These are phyloP conservation scores for Trametes elegans DNA, from an alignment of 768 basidiomycete genomes.

Conservation along the genomic window DNA sequence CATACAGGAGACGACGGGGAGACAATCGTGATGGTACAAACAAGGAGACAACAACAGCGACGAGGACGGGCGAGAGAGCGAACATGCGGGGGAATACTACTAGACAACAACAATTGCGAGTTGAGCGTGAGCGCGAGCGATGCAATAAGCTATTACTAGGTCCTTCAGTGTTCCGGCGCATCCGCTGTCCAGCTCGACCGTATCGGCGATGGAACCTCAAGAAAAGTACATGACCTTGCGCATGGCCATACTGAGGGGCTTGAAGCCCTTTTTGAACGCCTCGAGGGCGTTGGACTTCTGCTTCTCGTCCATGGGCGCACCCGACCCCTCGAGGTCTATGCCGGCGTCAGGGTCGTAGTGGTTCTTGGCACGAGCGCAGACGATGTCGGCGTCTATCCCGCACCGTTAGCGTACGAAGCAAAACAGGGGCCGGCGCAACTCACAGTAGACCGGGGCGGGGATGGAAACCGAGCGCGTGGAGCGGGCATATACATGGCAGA, in stretches of 20 bases:
- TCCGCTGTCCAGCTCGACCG: too few relatives aligned
- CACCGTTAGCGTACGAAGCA: not conserved
- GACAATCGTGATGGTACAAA: not conserved
- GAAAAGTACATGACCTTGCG: constrained; percentile 38
- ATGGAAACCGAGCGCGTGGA: constrained; percentile 81
- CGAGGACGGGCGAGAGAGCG: not conserved
- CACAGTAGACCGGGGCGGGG: constrained; percentile 81
- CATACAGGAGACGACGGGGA: not conserved
- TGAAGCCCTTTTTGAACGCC: constrained; percentile 50
- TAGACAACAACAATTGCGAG: not conserved
- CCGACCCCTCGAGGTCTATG: constrained; percentile 59
- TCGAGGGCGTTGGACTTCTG: constrained; percentile 40
- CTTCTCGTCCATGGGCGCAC: constrained; percentile 40
- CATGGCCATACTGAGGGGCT: constrained; percentile 52
- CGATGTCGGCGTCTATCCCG: constrained; percentile 66
- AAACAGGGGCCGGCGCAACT: constrained; percentile 24
- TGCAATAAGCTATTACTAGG: not conserved
- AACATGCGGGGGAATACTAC: not conserved
- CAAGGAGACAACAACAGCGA: not conserved
- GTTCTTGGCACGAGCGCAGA: constrained; percentile 76
- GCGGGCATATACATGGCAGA: constrained; percentile 80
- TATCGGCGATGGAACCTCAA: constrained; percentile 13
- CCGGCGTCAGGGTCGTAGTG: constrained; percentile 67
- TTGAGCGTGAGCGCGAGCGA: not conserved
- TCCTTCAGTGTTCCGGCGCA: not conserved